Conservation (phyloP, 768 basidiomycete species). For the Pisolithus sp. region DNA sequence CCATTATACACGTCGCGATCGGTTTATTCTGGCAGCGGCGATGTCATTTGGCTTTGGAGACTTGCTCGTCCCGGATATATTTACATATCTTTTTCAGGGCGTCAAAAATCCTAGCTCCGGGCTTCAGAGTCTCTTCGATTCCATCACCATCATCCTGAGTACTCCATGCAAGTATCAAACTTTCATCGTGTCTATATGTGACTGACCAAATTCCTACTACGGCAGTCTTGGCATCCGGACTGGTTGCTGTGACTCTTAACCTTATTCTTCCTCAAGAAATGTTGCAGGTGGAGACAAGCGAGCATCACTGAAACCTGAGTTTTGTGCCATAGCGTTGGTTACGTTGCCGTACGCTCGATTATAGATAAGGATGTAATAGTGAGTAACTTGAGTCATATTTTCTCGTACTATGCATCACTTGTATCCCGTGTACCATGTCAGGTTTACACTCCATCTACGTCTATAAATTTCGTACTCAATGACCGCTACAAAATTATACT, state of each 20-base stretch:
- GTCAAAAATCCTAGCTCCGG: constrained; percentile 48
- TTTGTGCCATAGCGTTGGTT: too few relatives aligned
- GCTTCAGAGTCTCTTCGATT: constrained; percentile 63
- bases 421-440: too few relatives aligned
- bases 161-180: constrained; percentile 62
- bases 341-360: too few relatives aligned
- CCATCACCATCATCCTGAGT: constrained; percentile 73
- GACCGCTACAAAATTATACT: too few relatives aligned
- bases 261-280: constrained; percentile 42
- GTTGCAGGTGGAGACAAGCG: constrained; percentile 11
- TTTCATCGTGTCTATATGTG: background rate
- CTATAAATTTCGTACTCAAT: too few relatives aligned
- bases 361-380: too few relatives aligned
- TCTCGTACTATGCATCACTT: too few relatives aligned
- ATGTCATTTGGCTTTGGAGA: constrained; percentile 67
- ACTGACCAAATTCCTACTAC: constrained; percentile 1
- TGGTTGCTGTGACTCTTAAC: constrained; percentile 55
- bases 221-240: constrained; percentile 49
- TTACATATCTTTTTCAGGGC: constrained; percentile 63
- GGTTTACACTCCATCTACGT: too few relatives aligned
- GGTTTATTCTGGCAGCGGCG: constrained; percentile 66
- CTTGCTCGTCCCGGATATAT: constrained; percentile 57
- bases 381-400: too few relatives aligned
- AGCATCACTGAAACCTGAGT: too few relatives aligned
- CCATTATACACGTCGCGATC: constrained; percentile 54